Percentiles rank a stretch among this genome's conserved stretches.
These are phyloP conservation scores for Aspergillus aculeatus DNA, from an alignment of 2,329 filamentous ascomycete genomes.

Conservation along the genomic window DNA sequence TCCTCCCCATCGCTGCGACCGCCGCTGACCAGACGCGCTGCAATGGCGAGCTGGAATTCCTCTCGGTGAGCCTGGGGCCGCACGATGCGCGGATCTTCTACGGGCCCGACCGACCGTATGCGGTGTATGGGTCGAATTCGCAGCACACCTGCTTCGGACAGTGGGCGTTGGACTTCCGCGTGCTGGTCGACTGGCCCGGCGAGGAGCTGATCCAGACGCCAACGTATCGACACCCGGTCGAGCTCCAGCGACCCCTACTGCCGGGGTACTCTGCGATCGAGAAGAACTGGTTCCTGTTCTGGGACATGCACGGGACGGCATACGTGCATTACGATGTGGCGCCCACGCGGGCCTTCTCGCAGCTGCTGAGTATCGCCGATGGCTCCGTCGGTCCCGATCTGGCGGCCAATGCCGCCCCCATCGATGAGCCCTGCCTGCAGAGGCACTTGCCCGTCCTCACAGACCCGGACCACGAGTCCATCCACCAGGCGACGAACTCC, in stretches of 20 bases:
- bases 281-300: conserved; percentile 65
- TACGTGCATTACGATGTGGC: conserved; percentile 56
- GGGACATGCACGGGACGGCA: conserved; percentile 49
- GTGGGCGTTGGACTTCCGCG: conserved; percentile 56
- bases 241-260: conserved; percentile 50
- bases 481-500: conserved; percentile 63
- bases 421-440: conserved; percentile 49
- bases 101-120: conserved; percentile 52
- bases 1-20: conserved; percentile 51
- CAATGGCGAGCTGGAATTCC: conserved; percentile 43
- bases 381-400: conserved; percentile 52
- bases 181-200: conserved; percentile 47
- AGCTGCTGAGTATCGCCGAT: conserved; percentile 38
- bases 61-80: conserved; percentile 51
- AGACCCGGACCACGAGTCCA: conserved; percentile 41
- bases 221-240: conserved; percentile 47
- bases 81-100: conserved; percentile 61
- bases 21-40: conserved; percentile 45
- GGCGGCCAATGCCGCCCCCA: conserved; percentile 33
- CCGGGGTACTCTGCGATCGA: conserved; percentile 48
- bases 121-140: conserved; percentile 58
- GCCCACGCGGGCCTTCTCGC: conserved; percentile 52
- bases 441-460: conserved; percentile 44
- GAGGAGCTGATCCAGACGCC: conserved; percentile 28
- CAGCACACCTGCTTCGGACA: conserved; percentile 56